Conservation (phyloP, 2,329 filamentous ascomycete species). For the Calonectria leucothoes region DNA sequence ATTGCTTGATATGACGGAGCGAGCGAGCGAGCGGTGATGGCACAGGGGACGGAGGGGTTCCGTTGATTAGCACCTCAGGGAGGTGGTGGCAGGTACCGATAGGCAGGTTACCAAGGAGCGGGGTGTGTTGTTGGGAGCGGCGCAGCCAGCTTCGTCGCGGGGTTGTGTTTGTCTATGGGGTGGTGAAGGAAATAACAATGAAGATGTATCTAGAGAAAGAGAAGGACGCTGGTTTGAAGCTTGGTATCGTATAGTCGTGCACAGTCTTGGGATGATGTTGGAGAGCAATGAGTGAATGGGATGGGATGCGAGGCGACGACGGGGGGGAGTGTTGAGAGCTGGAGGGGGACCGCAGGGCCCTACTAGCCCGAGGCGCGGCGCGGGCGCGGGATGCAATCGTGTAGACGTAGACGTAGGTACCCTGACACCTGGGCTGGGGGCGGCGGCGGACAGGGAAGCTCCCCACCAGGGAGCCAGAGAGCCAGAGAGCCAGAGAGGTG, state of each 20-base stretch:
- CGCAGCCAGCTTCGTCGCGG: slow-evolving; percentile 44
- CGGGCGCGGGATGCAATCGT: slow-evolving; percentile 15
- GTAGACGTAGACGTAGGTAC: slow-evolving; percentile 19
- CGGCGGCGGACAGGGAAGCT: neutral
- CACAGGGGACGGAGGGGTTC: slow-evolving; percentile 12
- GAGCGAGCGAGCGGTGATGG: too few relatives aligned
- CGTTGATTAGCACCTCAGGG: slow-evolving; percentile 24
- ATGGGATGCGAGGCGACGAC: neutral
- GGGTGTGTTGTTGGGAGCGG: slow-evolving; percentile 31
- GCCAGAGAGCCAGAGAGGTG: neutral
- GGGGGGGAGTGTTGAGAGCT: slow-evolving; percentile 14
- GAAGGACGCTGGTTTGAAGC: slow-evolving; percentile 38
- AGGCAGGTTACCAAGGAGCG: slow-evolving; percentile 23
- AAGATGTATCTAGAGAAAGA: slow-evolving; percentile 11
- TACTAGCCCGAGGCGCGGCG: slow-evolving; percentile 13
- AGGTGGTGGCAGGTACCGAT: slow-evolving; percentile 12
- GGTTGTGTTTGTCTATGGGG: slow-evolving; percentile 14
- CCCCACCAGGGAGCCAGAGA: neutral
- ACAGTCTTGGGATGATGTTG: slow-evolving; percentile 36
- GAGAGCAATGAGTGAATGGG: slow-evolving; percentile 30
- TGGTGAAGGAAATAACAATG: neutral
- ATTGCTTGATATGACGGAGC: neutral
- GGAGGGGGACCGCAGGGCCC: slow-evolving; percentile 5
- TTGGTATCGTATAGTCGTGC: slow-evolving; percentile 43
- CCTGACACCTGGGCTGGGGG: slow-evolving; percentile 7